Evolutionary conservation across 2,329 filamentous ascomycete species (phyloP).

Genomic region (Hypoxylon sp.): DNA sequence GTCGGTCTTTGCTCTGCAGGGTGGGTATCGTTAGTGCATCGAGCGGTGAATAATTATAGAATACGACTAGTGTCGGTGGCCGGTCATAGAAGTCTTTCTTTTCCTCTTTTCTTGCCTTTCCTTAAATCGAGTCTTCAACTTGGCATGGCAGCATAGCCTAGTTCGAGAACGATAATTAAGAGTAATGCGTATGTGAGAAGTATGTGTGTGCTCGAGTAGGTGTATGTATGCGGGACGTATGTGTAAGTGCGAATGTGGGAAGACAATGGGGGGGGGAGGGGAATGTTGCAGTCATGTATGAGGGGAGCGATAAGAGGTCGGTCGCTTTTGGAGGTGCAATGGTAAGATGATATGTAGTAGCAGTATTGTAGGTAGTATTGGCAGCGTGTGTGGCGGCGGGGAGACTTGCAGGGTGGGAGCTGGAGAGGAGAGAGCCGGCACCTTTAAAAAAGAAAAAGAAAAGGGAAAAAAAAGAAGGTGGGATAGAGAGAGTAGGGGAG

Average conservation of each 20-base stretch:
- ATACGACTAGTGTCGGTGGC: constrained; percentile 30
- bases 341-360: constrained; percentile 37
- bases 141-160: constrained; percentile 32
- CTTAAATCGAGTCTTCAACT: constrained; percentile 37
- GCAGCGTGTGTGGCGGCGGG: constrained; percentile 38
- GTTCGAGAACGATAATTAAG: constrained; percentile 43
- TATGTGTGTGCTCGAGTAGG: constrained; percentile 36
- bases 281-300: constrained; percentile 43
- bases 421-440: constrained; percentile 41
- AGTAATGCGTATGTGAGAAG: constrained; percentile 28
- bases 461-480: constrained; percentile 30
- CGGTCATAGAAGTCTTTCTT: constrained; percentile 17
- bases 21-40: constrained; percentile 46
- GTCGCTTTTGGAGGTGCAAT: constrained; percentile 38
- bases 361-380: constrained; percentile 29
- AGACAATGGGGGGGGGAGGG: constrained; percentile 47
- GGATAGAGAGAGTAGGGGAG: constrained; percentile 8
- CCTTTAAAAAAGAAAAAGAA: constrained; percentile 38
- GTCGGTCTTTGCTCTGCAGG: constrained; percentile 43
- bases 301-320: constrained; percentile 47
- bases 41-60: constrained; percentile 43
- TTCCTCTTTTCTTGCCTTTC: constrained; percentile 14
- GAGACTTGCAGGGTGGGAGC: constrained; percentile 42
- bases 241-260: constrained; percentile 41
- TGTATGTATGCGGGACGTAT: constrained; percentile 27